These are phyloP conservation scores for Botrytis aclada DNA, from an alignment of 2,329 filamentous ascomycete species.

Conservation along the genomic window DNA sequence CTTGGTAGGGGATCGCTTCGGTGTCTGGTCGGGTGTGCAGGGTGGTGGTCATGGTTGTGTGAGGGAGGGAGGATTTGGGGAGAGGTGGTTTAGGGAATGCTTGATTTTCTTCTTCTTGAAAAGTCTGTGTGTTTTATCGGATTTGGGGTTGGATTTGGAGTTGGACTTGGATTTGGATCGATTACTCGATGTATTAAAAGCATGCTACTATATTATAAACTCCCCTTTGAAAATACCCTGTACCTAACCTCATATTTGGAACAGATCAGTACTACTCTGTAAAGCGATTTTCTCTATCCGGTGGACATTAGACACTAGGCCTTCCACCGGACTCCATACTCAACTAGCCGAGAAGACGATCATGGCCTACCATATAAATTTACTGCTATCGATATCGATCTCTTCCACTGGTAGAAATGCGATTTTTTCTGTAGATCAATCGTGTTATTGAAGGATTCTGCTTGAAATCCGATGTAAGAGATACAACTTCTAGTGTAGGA, in stretches of 20 bases:
- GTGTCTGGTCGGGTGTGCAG: not conserved
- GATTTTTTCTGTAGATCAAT: not conserved
- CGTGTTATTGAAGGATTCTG: fast-evolving
- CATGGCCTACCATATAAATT: not conserved
- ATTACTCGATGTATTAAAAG: fast-evolving
- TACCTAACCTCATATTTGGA: not conserved
- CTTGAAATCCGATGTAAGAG: not conserved
- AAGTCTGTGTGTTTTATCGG: not conserved
- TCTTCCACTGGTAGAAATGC: not conserved
- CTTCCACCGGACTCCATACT: not conserved
- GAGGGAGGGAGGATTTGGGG: not conserved
- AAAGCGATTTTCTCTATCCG: not conserved
- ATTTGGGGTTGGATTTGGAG: not conserved
- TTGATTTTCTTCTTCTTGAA: not conserved
- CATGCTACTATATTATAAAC: not conserved
- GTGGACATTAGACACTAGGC: not conserved
- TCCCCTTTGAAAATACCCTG: not conserved
- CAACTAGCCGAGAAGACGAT: not conserved
- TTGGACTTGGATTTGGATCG: not conserved
- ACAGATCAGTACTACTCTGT: not conserved
- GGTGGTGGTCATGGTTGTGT: not conserved
- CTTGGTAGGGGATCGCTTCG: not conserved
- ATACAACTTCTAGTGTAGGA: not conserved
- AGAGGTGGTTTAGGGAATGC: not conserved
- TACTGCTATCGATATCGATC: not conserved